phyloP scores from a whole-genome alignment of 2,329 filamentous ascomycete species.

The Pseudogymnoascus sp. region DNA sequence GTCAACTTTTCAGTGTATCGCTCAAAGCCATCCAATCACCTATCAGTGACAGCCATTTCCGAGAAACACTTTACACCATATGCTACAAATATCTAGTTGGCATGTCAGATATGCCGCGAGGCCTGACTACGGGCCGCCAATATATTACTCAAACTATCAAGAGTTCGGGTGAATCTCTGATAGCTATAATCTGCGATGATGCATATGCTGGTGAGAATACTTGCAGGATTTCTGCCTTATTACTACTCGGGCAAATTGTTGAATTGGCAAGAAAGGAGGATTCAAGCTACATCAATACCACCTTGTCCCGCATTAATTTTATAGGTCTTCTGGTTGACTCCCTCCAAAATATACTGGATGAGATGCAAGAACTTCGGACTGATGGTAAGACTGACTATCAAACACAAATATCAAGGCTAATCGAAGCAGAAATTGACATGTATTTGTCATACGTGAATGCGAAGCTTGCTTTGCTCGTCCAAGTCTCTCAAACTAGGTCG shows the following conservation, averaged over 20 bases:
- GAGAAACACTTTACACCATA: constrained; percentile 84
- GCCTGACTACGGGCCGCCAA: constrained; percentile 36
- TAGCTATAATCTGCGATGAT: constrained; percentile 87
- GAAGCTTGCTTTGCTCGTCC: constrained; percentile 71
- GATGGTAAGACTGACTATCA: constrained; percentile 39
- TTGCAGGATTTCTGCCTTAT: constrained; percentile 76
- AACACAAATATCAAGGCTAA: not conserved
- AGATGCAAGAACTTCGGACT: constrained; percentile 52
- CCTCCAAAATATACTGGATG: constrained; percentile 65
- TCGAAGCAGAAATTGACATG: constrained; percentile 29
- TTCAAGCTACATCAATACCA: constrained; percentile 66
- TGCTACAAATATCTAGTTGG: constrained; percentile 77
- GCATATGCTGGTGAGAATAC: constrained; percentile 74
- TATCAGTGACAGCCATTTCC: constrained; percentile 59
- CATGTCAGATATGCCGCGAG: constrained; percentile 47
- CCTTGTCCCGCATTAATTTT: constrained; percentile 80
- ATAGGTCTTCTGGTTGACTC: constrained; percentile 84
- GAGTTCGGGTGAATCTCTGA: constrained; percentile 68
- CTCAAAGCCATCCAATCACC: constrained; percentile 70
- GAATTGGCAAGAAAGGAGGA: constrained; percentile 63
- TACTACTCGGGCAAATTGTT: constrained; percentile 73
- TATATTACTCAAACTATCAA: constrained; percentile 62
- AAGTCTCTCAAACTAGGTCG: constrained; percentile 72
- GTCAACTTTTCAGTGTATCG: constrained; percentile 83
- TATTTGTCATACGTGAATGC: constrained; percentile 49